Evolutionary conservation across 176 grass and related monocot species (phyloP).

Genomic region (Oryza brachyantha): DNA sequence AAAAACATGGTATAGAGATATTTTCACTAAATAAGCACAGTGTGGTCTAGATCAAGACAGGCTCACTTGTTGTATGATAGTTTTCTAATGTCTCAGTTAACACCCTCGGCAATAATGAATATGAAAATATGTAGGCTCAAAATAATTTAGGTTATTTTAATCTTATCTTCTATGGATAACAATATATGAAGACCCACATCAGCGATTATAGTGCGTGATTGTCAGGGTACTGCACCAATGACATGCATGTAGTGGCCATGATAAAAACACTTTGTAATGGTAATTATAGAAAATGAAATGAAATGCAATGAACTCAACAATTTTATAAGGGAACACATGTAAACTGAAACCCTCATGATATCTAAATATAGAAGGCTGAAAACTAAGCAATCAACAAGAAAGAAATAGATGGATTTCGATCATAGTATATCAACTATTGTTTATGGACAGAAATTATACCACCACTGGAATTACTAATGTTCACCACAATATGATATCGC

Average conservation of each 20-base stretch:
- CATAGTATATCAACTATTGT: background rate
- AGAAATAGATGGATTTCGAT: background rate
- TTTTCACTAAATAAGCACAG: too few species aligned
- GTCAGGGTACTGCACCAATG: background rate
- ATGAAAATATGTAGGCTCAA: background rate
- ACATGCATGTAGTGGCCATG: background rate
- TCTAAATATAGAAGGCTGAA: background rate
- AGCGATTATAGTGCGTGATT: background rate
- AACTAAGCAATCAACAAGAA: background rate
- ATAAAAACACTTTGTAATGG: conserved; percentile 23
- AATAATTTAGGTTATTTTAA: background rate
- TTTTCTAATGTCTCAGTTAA: background rate
- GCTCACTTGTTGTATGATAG: background rate
- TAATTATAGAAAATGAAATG: conserved; percentile 13
- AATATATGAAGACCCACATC: background rate
- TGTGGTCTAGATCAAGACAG: conserved; percentile 3
- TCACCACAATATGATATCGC: background rate
- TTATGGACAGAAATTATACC: background rate
- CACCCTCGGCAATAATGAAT: background rate
- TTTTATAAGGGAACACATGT: too few species aligned
- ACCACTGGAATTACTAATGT: background rate
- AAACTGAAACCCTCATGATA: background rate
- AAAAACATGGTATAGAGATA: too few species aligned
- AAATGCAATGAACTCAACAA: too few species aligned
- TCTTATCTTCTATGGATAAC: background rate